Evolutionary conservation across 257 asterid genomes (phyloP), one percentile per base, ranked within the genome.

Genomic region (Cynanchum wilfordii): DNA sequence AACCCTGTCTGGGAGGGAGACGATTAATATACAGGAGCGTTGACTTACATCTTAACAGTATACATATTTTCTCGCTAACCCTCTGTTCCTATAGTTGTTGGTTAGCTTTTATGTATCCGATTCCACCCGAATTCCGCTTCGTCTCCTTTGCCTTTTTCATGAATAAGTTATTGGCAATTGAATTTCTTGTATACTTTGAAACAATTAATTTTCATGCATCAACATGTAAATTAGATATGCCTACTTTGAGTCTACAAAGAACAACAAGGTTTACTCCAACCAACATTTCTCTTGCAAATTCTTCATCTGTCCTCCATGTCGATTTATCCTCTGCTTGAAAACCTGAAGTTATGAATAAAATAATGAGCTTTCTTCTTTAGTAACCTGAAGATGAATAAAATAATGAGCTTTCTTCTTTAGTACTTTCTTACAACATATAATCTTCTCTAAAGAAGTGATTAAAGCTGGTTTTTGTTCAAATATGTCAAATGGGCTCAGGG

Each of bases 221-320:
- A 50, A 27, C 15, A 17, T 24, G 54, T 44, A 67, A 47, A 24
- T 25, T 49, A 15, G n/a, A 69, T 33, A 50, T 59, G 51, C 55
- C 59, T 71, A 89, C 96, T 83, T 75, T 77, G 47, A 89, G 82
- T 67, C 85, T 86, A 11, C 78, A 72, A 64, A 89, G 86, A 20
- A 82, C 70, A 13, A 86, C 78, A 7, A 93, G 96, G 81, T 89
- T 87, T 65, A 85, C 63, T 73, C 93, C 96, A 0, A 90, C 93
- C 45, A 89, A 44, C 93, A 87, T 89, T 71, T 89, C 96, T 58
- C 89, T 77, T 4, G 87, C 84, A 71, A 89, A 87, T 69, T 89
- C 96, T 73, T 87, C 96, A 78, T 89, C 93, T 5, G 87, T 87
- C 55, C 87, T 85, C 96, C 96, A 89, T 0, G 96, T 90, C 60